Conservation (phyloP, 2,329 filamentous ascomycete genomes). For the Neurospora crassa region DNA sequence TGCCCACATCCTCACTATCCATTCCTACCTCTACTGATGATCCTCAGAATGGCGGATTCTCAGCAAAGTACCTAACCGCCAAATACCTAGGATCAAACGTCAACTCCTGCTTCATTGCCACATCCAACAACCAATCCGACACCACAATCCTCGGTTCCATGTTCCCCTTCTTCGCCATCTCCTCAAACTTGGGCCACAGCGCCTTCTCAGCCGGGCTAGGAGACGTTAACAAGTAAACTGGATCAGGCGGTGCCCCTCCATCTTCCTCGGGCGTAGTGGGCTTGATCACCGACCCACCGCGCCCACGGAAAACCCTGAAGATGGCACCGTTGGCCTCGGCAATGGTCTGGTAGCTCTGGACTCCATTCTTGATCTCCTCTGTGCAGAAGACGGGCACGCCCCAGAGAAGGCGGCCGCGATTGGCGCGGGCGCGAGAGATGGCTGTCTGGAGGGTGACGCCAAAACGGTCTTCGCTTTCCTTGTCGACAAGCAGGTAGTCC, state of each 20-base stretch:
- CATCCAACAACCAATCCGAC: conserved; percentile 82
- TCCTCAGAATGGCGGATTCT: conserved; percentile 5
- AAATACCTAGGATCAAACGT: conserved; percentile 56
- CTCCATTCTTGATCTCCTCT: conserved; percentile 66
- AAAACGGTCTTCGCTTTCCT: conserved; percentile 61
- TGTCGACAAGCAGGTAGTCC: conserved; percentile 61
- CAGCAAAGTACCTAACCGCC: conserved; percentile 26
- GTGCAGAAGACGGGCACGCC: conserved; percentile 80
- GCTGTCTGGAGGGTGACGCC: conserved; percentile 60
- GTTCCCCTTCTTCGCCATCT: conserved; percentile 67
- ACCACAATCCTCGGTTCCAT: conserved; percentile 74
- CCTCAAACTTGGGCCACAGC: conserved; percentile 71
- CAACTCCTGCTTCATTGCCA: conserved; percentile 80
- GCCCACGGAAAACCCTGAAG: conserved; percentile 67
- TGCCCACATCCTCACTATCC: background rate
- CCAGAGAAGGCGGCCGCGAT: conserved; percentile 66
- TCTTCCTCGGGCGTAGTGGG: conserved; percentile 54
- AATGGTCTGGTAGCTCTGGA: conserved; percentile 77
- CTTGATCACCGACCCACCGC: conserved; percentile 58
- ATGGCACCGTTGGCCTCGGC: conserved; percentile 81
- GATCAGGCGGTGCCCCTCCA: conserved; percentile 51
- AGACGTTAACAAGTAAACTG: conserved; percentile 76
- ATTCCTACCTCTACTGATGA: conserved; percentile 10
- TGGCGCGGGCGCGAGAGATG: conserved; percentile 60
- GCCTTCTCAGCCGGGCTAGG: conserved; percentile 55